phyloP scores from a whole-genome alignment of 371 early-diverging fungal species.

The Mortierella sp. region DNA sequence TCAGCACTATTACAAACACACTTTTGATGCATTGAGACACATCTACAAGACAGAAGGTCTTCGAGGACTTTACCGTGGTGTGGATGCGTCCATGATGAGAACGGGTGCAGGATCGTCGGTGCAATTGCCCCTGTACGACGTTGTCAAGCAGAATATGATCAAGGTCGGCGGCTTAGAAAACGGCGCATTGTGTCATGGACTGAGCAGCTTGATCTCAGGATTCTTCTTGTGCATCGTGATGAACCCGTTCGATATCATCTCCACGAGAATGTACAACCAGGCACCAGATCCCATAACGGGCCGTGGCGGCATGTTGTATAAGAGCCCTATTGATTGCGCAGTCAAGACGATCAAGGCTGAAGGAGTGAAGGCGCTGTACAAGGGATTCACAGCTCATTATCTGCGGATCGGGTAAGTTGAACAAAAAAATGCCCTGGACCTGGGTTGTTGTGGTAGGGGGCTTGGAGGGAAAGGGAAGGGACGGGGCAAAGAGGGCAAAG shows the following conservation, averaged over 20 bases:
- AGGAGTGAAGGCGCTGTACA: conserved; percentile 88
- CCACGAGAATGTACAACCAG: conserved; percentile 96
- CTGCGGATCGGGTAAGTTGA: conserved; percentile 86
- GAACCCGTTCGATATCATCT: conserved; percentile 98
- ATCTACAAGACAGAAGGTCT: conserved; percentile 78
- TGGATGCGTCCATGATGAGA: conserved; percentile 89
- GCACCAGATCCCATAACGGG: conserved; percentile 72
- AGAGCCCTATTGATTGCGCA: conserved; percentile 83
- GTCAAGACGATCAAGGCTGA: conserved; percentile 86
- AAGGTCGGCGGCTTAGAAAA: conserved; percentile 70
- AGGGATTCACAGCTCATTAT: conserved; percentile 94
- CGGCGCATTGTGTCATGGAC: conserved; percentile 75
- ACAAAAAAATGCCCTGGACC: neutral
- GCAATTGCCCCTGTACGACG: conserved; percentile 92
- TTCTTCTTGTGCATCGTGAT: conserved; percentile 90
- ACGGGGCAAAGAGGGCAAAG: too few species aligned
- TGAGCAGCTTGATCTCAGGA: conserved; percentile 85
- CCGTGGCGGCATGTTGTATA: conserved; percentile 76
- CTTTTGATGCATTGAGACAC: conserved; percentile 67
- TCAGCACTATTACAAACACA: conserved; percentile 88
- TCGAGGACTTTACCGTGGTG: conserved; percentile 88
- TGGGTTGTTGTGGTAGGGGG: neutral
- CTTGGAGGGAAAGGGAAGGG: neutral
- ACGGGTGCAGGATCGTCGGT: conserved; percentile 93
- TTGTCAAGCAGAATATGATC: conserved; percentile 76